These are phyloP conservation scores for Macadamia tetraphylla DNA, from an alignment of 164 flowering plant species.

Conservation along the genomic window DNA sequence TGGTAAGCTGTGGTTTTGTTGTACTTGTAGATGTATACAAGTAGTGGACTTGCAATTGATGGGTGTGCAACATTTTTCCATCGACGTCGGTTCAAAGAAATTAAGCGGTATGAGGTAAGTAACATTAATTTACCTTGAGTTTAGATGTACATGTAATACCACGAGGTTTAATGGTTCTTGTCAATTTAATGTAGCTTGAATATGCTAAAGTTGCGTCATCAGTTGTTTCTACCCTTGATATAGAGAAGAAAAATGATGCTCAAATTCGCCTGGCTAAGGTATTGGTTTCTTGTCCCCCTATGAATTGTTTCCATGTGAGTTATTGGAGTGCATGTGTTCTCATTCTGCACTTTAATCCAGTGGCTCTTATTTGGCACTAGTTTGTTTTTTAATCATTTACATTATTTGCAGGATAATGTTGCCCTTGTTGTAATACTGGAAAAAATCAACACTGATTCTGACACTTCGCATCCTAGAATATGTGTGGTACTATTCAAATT, in stretches of 20 bases:
- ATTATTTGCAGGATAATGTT: slow-evolving; percentile 30
- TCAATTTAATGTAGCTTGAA: slow-evolving; percentile 28
- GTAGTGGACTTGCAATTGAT: slow-evolving; percentile 20
- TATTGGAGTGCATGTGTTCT: not conserved
- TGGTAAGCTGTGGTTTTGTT: slow-evolving; percentile 1
- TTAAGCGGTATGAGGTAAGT: slow-evolving; percentile 36
- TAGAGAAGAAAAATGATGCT: slow-evolving; percentile 6
- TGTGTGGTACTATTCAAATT: slow-evolving; percentile 38
- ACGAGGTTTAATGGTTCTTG: not conserved
- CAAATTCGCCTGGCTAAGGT: slow-evolving; percentile 31
- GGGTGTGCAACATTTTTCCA: slow-evolving; percentile 58
- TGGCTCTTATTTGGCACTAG: not conserved
- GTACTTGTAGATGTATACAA: slow-evolving; percentile 26
- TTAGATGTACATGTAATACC: not conserved
- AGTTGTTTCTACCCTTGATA: slow-evolving; percentile 12
- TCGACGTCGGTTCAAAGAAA: slow-evolving; percentile 24
- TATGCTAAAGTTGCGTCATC: slow-evolving; percentile 19
- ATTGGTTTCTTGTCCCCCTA: not conserved
- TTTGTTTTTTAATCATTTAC: slow-evolving; percentile 6
- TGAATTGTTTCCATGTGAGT: not conserved
- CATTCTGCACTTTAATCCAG: not conserved
- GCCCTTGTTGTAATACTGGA: slow-evolving; percentile 32
- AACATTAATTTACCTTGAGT: not conserved
- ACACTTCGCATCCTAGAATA: slow-evolving; percentile 18
- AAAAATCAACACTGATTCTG: slow-evolving; percentile 12